Base-by-base conservation (phyloP, 1,139 yeast species). In the Geotrichum siamense region DNA sequence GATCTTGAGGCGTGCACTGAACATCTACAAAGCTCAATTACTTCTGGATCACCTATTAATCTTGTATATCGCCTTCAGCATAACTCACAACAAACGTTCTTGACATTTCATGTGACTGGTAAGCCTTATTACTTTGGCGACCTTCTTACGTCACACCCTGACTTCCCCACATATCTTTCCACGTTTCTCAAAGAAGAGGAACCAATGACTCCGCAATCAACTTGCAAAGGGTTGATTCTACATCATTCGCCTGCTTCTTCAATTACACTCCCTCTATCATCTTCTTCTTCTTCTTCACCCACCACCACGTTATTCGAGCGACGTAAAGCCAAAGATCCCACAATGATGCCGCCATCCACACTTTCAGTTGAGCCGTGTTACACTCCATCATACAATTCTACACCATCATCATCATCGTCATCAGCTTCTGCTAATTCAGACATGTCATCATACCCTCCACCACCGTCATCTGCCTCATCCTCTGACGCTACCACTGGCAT, bases 271-370 rank as follows among this genome's bases (percentile, higher is more conserved):
- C 10, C 34, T 15, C 26, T 33, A 13, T 19, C 15, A 21, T 20
- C 15, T 25, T 26, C 23, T 3, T 26, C 36, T 20, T n/a, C 13
- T 28, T 28, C 42, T 5, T n/a, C n/a, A n/a, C n/a, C n/a, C n/a
- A n/a, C n/a, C n/a, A 32, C 33, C 21, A 43, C 27, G 29, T 38
- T 45, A 6, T 45, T 44, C 39, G 40, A 33, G 27, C 43, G 48
- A 17, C 34, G 48, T 9, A 45, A 45, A 30, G 45, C 45, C 28
- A 45, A 45, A 31, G 13, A 19, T n/a, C 8, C 26, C 10, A 16
- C 28, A 12, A 15, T 25, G 15, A n/a, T 32, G 5, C 39, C 45
- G 9, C 45, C 45, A n/a, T 15, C 39, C 13, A 40, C 26, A 15
- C 30, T 40, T 3, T 40, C 41, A 8, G 38, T 42, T 9, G 41